Evolutionary conservation across 495 filamentous ascomycete species (phyloP), one percentile per base, ranked within the genome.

Genomic region (Talaromyces proteolyticus): DNA sequence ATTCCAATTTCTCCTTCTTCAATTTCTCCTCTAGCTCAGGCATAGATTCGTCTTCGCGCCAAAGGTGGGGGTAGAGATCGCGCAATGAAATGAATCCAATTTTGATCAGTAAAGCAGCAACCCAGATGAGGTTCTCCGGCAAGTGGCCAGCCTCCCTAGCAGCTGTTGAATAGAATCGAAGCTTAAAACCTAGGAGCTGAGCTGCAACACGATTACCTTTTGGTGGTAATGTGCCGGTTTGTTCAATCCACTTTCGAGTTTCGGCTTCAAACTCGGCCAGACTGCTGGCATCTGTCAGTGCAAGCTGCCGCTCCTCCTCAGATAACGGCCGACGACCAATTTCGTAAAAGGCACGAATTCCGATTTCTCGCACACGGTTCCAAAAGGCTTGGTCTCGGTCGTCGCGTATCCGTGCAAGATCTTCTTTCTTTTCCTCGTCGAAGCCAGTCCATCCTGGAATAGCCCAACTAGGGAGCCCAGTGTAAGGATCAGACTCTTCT

Each of bases 31-130:
- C 79, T 22, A 93, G 63, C 0, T 60, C 70, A 40, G 85, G 75
- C 92, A 97, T 97, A 3, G 79, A 75, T 17, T 87, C 83, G 54
- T 97, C 92, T 0, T 75, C 71, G 18, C 94, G 88, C 77, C 89
- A 91, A 4, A 97, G 82, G 59, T 97, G 94, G 29, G 91, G 84
- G 63, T 96, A 96, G 18, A 99, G 72, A 58, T 97, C 93, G 36
- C 81, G 79, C 3, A 99, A 73, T n/a, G 91, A 95, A 51, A 99
- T 90, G 64, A 99, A 97, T 19, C 94, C 94, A 43, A 95, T 86
- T 65, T 97, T 97, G 67, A 99, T 96, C 36, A 99, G 79, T 21
- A 97, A 72, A 0, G 94, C 89, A 1, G 89, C 82, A 6, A 97
- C 81, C 52, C 90, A 91, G 42, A 96, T 87, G 11, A 99, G 77